These are phyloP conservation scores for Citrullus colocynthis DNA, from an alignment of 306 rosid species.

Conservation along the genomic window DNA sequence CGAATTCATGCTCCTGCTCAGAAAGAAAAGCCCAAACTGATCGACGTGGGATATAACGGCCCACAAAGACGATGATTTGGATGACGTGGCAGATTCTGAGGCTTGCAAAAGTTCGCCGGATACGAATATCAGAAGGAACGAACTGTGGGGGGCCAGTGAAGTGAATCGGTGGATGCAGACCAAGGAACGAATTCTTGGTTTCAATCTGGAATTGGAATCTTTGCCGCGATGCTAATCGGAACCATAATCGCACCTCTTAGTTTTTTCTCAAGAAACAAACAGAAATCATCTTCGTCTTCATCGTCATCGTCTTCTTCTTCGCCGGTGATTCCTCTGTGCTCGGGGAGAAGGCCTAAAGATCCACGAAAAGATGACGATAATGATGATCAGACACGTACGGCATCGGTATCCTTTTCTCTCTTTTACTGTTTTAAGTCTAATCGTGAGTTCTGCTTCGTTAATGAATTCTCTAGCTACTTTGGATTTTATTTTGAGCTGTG, in stretches of 20 bases:
- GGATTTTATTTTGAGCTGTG: neutral
- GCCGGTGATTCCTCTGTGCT: constrained; percentile 25
- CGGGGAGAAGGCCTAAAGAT: constrained; percentile 31
- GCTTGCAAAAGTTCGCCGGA: constrained; percentile 5
- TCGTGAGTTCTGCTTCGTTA: neutral
- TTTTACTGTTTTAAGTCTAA: neutral
- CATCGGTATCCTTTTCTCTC: neutral
- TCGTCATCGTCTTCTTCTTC: constrained; percentile 9
- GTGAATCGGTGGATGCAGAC: neutral
- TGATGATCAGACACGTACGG: constrained; percentile 25
- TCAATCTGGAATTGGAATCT: neutral
- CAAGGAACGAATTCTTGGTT: neutral
- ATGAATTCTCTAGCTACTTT: neutral
- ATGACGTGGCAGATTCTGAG: constrained; percentile 23
- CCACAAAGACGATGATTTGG: neutral
- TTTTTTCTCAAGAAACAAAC: constrained; percentile 17
- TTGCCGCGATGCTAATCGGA: constrained; percentile 13
- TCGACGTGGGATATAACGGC: neutral
- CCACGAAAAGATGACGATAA: constrained; percentile 26
- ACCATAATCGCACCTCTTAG: constrained; percentile 19
- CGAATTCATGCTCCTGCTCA: neutral
- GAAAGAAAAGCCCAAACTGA: neutral
- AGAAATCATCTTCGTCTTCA: constrained; percentile 1
- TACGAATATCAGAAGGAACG: constrained; percentile 20
- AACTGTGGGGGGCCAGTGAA: neutral